Percentiles rank a stretch among this genome's conserved stretches.
Evolutionary conservation across 2,329 filamentous ascomycete genomes (phyloP).

Genomic region (Furcasterigmium sp.): DNA sequence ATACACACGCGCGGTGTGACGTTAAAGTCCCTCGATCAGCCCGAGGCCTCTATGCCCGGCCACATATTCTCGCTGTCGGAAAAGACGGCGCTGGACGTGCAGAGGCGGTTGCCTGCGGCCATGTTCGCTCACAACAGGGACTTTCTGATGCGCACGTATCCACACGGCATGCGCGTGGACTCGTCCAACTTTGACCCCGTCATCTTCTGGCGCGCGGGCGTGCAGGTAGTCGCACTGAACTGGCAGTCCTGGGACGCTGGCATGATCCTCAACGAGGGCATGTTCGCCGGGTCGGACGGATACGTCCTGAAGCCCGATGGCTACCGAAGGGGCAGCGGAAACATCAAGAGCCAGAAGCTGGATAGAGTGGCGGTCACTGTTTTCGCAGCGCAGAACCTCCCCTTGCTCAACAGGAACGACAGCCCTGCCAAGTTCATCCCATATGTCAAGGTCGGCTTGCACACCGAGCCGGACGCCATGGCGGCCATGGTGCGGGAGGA

Average conservation of each 20-base stretch:
- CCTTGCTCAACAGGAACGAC: conserved; percentile 43
- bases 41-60: conserved; percentile 50
- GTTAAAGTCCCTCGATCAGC: conserved; percentile 66
- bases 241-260: conserved; percentile 93
- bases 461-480: conserved; percentile 59
- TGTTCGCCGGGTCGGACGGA: conserved; percentile 82
- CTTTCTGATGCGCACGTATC: conserved; percentile 88
- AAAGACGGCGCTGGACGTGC: conserved; percentile 59
- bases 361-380: conserved; percentile 67
- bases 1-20: conserved; percentile 83
- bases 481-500: conserved; percentile 9
- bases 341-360: conserved; percentile 40
- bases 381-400: conserved; percentile 70
- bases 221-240: conserved; percentile 98
- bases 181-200: conserved; percentile 92
- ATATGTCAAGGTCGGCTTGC: conserved; percentile 72
- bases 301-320: conserved; percentile 81
- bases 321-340: conserved; percentile 53
- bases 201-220: conserved; percentile 84
- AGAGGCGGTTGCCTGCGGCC: conserved; percentile 59
- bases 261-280: conserved; percentile 94
- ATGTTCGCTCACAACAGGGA: conserved; percentile 83
- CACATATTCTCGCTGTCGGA: conserved; percentile 88
- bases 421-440: conserved; percentile 49
- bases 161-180: conserved; percentile 68